These are phyloP conservation scores for Phaeotremella skinneri DNA, from an alignment of 768 basidiomycete genomes.

Conservation along the genomic window DNA sequence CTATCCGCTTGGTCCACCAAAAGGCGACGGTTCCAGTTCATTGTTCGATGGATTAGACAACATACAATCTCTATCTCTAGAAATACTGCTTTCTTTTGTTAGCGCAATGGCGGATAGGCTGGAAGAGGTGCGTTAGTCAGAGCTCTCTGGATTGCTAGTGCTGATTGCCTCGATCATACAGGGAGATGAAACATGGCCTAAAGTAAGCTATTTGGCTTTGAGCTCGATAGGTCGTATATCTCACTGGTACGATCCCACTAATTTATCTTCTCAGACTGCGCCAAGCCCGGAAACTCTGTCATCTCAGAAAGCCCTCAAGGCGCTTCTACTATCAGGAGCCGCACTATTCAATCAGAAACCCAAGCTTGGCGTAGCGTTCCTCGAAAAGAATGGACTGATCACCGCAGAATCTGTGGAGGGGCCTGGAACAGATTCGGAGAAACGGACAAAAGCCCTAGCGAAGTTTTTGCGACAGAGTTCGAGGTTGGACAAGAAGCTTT, in stretches of 20 bases:
- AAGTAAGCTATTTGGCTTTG: constrained; percentile 53
- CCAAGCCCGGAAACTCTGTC: constrained; percentile 62
- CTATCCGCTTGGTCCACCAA: constrained; percentile 65
- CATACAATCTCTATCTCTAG: constrained; percentile 81
- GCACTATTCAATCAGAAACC: constrained; percentile 88
- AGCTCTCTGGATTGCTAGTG: not conserved
- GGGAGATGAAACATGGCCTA: constrained; percentile 62
- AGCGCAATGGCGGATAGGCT: constrained; percentile 78
- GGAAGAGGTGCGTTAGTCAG: constrained; percentile 40
- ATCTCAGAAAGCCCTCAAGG: constrained; percentile 76
- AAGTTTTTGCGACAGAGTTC: constrained; percentile 79
- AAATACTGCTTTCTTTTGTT: constrained; percentile 79
- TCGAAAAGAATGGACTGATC: constrained; percentile 90
- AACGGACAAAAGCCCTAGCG: constrained; percentile 58
- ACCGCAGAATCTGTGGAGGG: constrained; percentile 23
- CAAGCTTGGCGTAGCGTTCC: constrained; percentile 80
- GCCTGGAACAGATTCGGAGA: constrained; percentile 34
- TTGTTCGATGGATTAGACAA: constrained; percentile 56
- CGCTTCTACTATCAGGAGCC: constrained; percentile 76
- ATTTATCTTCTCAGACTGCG: constrained; percentile 55
- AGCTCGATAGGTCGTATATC: not conserved
- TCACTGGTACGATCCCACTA: constrained; percentile 4
- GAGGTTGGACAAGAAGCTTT: constrained; percentile 81
- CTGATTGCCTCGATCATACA: constrained; percentile 32
- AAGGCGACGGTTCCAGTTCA: constrained; percentile 63